Evolutionary conservation across 1,284 basidiomycete species (phyloP).

Genomic region (Heterobasidion occidentale): DNA sequence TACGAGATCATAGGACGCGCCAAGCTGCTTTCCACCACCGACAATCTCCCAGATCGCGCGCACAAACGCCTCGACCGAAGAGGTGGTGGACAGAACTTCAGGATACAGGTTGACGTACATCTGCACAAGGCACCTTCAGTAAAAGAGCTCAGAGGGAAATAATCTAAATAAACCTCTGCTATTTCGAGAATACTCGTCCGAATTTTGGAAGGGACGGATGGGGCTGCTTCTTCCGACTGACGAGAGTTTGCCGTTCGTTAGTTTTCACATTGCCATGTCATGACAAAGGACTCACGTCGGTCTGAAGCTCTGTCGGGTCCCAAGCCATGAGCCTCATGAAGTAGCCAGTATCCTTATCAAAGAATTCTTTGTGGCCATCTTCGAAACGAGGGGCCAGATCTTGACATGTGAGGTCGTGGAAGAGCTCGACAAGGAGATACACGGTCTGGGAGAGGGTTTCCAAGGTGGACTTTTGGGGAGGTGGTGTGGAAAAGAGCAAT

Average conservation of each 20-base stretch:
- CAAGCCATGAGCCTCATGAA: constrained; percentile 77
- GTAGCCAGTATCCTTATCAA: constrained; percentile 59
- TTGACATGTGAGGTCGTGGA: constrained; percentile 92
- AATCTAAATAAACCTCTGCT: constrained; percentile 46
- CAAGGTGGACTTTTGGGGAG: constrained; percentile 33
- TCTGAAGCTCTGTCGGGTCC: constrained; percentile 63
- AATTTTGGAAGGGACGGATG: constrained; percentile 80
- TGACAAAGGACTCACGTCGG: constrained; percentile 50
- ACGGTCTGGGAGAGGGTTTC: constrained; percentile 63
- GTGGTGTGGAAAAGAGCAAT: constrained; percentile 36
- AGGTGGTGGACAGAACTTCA: constrained; percentile 69
- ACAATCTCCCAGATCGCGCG: constrained; percentile 89
- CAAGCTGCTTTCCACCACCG: constrained; percentile 62
- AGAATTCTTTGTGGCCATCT: constrained; percentile 80
- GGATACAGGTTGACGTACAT: constrained; percentile 90
- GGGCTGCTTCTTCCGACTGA: constrained; percentile 75
- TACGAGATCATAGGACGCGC: constrained; percentile 77
- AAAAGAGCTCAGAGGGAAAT: not conserved
- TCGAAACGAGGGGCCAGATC: constrained; percentile 95
- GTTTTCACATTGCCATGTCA: constrained; percentile 45
- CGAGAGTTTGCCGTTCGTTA: not conserved
- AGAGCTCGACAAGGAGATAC: constrained; percentile 79
- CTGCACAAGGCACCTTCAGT: constrained; percentile 27
- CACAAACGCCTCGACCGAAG: constrained; percentile 78
- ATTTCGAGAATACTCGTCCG: constrained; percentile 91